phyloP scores from a whole-genome alignment of 495 filamentous ascomycete genomes.

The Aspergillus nanangensis region DNA sequence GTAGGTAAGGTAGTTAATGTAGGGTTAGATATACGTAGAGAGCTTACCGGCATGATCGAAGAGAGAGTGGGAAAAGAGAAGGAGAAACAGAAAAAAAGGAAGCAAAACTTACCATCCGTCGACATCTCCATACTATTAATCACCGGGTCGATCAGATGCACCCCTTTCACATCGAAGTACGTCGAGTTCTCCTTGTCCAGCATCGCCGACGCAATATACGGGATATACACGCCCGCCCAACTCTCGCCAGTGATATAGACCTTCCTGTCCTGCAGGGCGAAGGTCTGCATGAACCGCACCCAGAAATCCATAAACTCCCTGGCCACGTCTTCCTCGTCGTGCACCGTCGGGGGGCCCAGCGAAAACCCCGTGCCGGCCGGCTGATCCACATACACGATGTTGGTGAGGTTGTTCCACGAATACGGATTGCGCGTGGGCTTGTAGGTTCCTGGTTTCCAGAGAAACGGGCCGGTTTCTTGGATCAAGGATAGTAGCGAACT shows the following conservation, averaged over 20 bases:
- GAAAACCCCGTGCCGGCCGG: slow-evolving; percentile 74
- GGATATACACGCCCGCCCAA: slow-evolving; percentile 73
- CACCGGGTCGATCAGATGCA: slow-evolving; percentile 67
- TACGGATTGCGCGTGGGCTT: slow-evolving; percentile 61
- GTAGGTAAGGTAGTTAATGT: neutral
- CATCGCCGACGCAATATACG: slow-evolving; percentile 75
- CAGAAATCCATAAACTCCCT: slow-evolving; percentile 67
- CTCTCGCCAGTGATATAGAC: slow-evolving; percentile 68
- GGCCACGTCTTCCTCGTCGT: slow-evolving; percentile 59
- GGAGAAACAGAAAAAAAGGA: neutral
- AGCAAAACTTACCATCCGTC: slow-evolving; percentile 23
- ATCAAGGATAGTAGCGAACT: slow-evolving; percentile 65
- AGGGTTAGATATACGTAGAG: neutral
- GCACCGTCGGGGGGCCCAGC: slow-evolving; percentile 56
- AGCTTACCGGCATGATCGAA: too few species aligned
- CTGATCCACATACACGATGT: slow-evolving; percentile 72
- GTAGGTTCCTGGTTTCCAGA: slow-evolving; percentile 67
- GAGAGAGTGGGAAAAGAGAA: too few species aligned
- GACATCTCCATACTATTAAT: slow-evolving; percentile 46
- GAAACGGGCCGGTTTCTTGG: slow-evolving; percentile 73
- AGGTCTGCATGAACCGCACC: slow-evolving; percentile 65
- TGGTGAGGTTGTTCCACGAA: slow-evolving; percentile 70
- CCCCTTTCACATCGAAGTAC: slow-evolving; percentile 63
- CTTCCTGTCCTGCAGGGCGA: slow-evolving; percentile 56
- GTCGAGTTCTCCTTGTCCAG: slow-evolving; percentile 61